A percentile compares a stretch with the other conserved stretches of the same genome.
Conservation (phyloP, 495 filamentous ascomycete species). For the Glonium stellatum region DNA sequence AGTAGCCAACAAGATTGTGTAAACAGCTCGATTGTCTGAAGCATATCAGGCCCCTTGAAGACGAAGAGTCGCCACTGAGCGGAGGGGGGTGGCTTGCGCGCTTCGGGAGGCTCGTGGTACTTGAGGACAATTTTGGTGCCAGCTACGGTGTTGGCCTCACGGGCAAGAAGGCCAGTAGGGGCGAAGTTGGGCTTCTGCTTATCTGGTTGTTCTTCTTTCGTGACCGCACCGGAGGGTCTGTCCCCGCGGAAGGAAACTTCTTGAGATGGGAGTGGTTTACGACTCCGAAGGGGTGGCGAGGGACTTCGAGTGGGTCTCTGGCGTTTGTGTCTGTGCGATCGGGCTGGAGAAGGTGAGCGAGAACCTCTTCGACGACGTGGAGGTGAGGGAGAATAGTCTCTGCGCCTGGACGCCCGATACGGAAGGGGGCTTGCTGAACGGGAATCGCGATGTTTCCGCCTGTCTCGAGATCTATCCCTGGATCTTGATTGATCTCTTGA, state of each 20-base stretch:
- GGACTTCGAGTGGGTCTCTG: conserved; percentile 2
- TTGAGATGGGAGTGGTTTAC: conserved; percentile 35
- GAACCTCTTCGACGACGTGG: background rate
- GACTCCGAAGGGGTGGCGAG: conserved; percentile 22
- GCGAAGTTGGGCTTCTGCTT: conserved; percentile 75
- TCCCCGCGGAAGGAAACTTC: conserved; percentile 32
- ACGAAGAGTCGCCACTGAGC: conserved; percentile 85
- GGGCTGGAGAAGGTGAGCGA: conserved; percentile 14
- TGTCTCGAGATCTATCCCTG: conserved; percentile 10
- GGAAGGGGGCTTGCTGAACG: conserved; percentile 7
- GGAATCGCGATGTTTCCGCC: conserved; percentile 7
- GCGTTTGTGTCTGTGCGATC: conserved; percentile 6
- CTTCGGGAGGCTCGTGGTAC: conserved; percentile 92
- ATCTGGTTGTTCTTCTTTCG: background rate
- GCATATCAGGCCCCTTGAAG: conserved; percentile 75
- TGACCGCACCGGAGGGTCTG: conserved; percentile 2
- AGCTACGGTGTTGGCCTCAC: conserved; percentile 75
- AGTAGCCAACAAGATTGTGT: conserved; percentile 83
- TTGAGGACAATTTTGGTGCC: conserved; percentile 71
- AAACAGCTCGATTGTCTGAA: conserved; percentile 72
- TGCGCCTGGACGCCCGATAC: conserved; percentile 10
- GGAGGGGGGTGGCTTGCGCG: conserved; percentile 73
- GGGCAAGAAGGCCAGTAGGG: conserved; percentile 73
- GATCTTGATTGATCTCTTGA: conserved; percentile 2
- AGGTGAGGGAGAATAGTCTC: conserved; percentile 6